These are phyloP conservation scores for Pulveroboletus frians DNA, from an alignment of 768 basidiomycete species.

Conservation along the genomic window DNA sequence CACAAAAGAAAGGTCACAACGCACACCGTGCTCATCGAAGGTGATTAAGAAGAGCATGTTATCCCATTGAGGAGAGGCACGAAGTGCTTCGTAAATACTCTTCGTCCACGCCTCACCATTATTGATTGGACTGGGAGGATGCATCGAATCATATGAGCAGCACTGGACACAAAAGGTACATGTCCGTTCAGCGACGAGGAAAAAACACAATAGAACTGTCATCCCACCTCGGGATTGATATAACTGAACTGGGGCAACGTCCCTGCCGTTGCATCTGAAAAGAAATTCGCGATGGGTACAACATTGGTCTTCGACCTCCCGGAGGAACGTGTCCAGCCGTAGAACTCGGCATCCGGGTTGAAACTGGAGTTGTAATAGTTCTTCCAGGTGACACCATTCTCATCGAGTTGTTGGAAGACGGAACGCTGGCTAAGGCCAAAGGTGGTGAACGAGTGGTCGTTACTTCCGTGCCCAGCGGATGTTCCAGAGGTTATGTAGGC, in stretches of 20 bases:
- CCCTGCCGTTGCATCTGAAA: slow-evolving; percentile 19
- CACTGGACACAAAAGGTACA: slow-evolving; percentile 6
- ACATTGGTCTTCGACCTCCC: slow-evolving; percentile 19
- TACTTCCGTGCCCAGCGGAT: slow-evolving; percentile 22
- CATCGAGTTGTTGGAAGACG: slow-evolving; percentile 26
- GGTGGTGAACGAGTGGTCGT: slow-evolving; percentile 9
- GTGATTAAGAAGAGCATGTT: slow-evolving; percentile 17
- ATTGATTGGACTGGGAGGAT: no score
- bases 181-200: neutral
- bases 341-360: slow-evolving; percentile 22
- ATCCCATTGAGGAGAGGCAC: slow-evolving; percentile 23
- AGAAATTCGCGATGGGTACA: slow-evolving; percentile 15
- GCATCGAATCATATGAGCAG: slow-evolving; percentile 22
- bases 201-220: neutral
- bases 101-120: slow-evolving; percentile 12
- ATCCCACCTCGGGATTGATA: slow-evolving; percentile 24
- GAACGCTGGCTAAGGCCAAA: slow-evolving; percentile 25
- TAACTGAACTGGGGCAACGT: slow-evolving; percentile 22
- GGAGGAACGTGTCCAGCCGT: slow-evolving; percentile 15
- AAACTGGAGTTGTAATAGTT: slow-evolving; percentile 28
- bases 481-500: slow-evolving; percentile 27
- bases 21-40: slow-evolving; percentile 25
- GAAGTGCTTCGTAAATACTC: slow-evolving; percentile 21
- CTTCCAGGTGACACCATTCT: slow-evolving; percentile 20
- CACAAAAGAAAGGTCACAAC: neutral